Evolutionary conservation across 192 early-diverging fungal genomes (phyloP).

Genomic region (Coemansia sp.): DNA sequence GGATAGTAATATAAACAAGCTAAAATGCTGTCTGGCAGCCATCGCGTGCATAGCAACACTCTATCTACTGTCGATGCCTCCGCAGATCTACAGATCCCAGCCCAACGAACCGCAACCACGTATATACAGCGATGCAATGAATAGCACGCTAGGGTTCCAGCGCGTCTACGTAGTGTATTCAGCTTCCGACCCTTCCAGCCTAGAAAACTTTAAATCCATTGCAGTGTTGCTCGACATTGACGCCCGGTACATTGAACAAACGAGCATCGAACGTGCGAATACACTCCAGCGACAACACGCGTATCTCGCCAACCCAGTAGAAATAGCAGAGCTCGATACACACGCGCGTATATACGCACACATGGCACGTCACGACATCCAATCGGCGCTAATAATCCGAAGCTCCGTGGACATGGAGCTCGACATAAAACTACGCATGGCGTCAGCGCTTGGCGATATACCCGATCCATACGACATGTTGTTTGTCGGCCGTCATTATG

Average conservation of each 20-base stretch:
- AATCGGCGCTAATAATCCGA: constrained; percentile 27
- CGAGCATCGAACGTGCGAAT: neutral
- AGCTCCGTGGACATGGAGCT: constrained; percentile 24
- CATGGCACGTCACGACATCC: constrained; percentile 14
- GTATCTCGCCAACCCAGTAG: neutral
- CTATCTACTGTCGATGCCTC: neutral
- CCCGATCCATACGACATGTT: constrained; percentile 15
- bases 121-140: constrained; percentile 18
- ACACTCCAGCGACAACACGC: constrained; percentile 1
- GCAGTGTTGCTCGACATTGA: constrained; percentile 20
- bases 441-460: constrained; percentile 7
- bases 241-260: constrained; percentile 11
- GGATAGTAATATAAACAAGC: neutral
- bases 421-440: constrained; percentile 21
- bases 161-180: constrained; percentile 14
- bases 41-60: neutral
- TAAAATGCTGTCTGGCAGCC: neutral
- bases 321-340: constrained; percentile 19
- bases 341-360: constrained; percentile 25
- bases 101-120: neutral
- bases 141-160: constrained; percentile 34
- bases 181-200: neutral
- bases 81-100: no score
- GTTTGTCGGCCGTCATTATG: constrained; percentile 19
- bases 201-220: constrained; percentile 18